Percentiles rank a stretch among this genome's conserved stretches.
Evolutionary conservation across 2,329 filamentous ascomycete species (phyloP).

Genomic region (Pseudogymnoascus sp.): DNA sequence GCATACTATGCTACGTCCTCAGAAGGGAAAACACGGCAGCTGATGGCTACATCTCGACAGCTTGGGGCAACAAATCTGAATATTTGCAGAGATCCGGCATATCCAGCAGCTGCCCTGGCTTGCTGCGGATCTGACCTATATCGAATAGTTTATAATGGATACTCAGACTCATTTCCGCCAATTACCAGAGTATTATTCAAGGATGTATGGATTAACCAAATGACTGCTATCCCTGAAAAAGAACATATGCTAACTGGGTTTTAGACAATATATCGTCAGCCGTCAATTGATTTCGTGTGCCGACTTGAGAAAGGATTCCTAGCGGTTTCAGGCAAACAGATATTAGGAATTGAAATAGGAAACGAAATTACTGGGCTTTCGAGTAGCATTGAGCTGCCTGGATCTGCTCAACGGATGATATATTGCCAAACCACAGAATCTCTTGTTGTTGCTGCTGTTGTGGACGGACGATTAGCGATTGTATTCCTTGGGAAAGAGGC

Average conservation of each 20-base stretch:
- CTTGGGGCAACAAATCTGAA: conserved; percentile 24
- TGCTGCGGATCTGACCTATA: conserved; percentile 42
- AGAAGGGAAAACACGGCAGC: conserved; percentile 9
- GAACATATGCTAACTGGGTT: not conserved
- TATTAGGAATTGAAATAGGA: conserved; percentile 1
- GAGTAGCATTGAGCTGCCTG: not conserved
- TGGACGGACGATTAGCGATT: conserved; percentile 40
- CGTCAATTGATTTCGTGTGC: not conserved
- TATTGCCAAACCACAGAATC: conserved; percentile 46
- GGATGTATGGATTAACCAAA: not conserved
- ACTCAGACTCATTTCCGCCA: not conserved
- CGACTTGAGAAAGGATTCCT: not conserved
- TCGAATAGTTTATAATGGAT: conserved; percentile 13
- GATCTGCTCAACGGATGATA: conserved; percentile 34
- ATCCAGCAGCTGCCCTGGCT: conserved; percentile 32
- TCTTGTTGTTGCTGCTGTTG: conserved; percentile 45
- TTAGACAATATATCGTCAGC: not conserved
- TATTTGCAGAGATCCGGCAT: conserved; percentile 19
- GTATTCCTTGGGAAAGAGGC: conserved; percentile 40
- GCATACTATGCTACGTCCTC: not conserved
- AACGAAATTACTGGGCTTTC: not conserved
- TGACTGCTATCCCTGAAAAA: not conserved
- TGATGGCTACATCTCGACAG: not conserved
- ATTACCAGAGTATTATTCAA: not conserved
- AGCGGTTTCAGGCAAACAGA: not conserved